Percentiles rank a stretch among this genome's conserved stretches.
These are phyloP conservation scores for Tetraselmis chui DNA, from an alignment of 139 green algal species.

Conservation along the genomic window DNA sequence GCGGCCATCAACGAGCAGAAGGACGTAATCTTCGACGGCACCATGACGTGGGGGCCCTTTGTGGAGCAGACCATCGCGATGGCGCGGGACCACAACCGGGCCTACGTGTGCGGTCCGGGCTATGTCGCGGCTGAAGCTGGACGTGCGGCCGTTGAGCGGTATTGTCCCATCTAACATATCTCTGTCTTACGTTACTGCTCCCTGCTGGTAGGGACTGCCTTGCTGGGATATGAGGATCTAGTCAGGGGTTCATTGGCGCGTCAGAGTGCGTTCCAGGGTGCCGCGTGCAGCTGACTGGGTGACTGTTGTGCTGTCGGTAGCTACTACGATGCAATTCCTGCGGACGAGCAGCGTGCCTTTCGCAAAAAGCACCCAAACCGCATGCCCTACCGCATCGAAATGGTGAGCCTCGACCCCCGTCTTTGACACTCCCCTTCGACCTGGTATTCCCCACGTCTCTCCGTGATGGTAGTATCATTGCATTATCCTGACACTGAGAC, in stretches of 20 bases:
- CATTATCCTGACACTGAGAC: too few species aligned
- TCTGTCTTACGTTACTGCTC: background rate
- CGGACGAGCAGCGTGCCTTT: slow-evolving; percentile 4
- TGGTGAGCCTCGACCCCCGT: too few species aligned
- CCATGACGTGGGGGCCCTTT: slow-evolving; percentile 45
- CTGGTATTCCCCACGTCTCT: too few species aligned
- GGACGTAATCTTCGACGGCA: slow-evolving; percentile 40
- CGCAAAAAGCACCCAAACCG: background rate
- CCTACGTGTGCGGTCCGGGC: slow-evolving; percentile 35
- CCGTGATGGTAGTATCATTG: too few species aligned
- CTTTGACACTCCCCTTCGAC: too few species aligned
- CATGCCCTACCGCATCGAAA: slow-evolving; percentile 35
- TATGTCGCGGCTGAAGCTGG: slow-evolving; percentile 24
- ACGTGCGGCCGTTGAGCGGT: slow-evolving; percentile 21
- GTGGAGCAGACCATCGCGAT: slow-evolving; percentile 45
- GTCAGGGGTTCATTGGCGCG: too few species aligned
- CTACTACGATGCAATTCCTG: background rate
- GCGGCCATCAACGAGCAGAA: slow-evolving; percentile 36
- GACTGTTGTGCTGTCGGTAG: background rate
- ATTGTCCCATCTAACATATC: background rate
- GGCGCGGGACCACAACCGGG: slow-evolving; percentile 35
- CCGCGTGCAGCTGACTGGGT: too few species aligned
- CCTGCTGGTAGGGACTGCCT: slow-evolving; percentile 24
- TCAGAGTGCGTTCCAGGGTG: too few species aligned
- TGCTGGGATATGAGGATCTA: too few species aligned